Conservation (phyloP, 495 filamentous ascomycete species). For the Aspergillus coremiiformis region DNA sequence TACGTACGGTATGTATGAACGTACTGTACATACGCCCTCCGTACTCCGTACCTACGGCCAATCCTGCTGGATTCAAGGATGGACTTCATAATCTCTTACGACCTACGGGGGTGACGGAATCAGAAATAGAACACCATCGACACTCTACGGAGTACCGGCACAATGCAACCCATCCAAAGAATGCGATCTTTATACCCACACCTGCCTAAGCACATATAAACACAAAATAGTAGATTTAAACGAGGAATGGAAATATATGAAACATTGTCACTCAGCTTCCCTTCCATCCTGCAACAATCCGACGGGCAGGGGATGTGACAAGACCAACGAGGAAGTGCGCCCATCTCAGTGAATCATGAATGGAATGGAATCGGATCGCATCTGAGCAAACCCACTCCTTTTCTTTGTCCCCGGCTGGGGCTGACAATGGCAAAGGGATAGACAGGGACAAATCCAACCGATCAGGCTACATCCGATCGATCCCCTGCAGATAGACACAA, state of each 20-base stretch:
- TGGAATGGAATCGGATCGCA: neutral
- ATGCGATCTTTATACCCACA: slow-evolving; percentile 2
- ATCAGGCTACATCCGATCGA: slow-evolving; percentile 10
- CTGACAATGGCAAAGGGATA: slow-evolving; percentile 2
- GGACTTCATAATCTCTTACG: too few relatives aligned
- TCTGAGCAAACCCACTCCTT: slow-evolving; percentile 1
- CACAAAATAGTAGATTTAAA: slow-evolving; percentile 6
- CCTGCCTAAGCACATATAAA: slow-evolving; percentile 3
- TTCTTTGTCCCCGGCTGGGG: neutral
- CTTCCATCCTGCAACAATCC: neutral
- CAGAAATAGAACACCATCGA: too few relatives aligned
- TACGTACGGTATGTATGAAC: too few relatives aligned
- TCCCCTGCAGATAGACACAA: slow-evolving; percentile 4
- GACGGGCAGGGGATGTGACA: neutral
- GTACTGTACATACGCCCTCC: too few relatives aligned
- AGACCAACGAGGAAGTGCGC: neutral
- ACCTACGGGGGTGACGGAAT: too few relatives aligned
- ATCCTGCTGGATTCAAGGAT: too few relatives aligned
- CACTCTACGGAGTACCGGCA: too few relatives aligned
- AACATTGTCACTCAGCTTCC: slow-evolving; percentile 1
- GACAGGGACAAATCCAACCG: slow-evolving; percentile 5
- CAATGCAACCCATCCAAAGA: neutral
- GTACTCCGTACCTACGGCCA: too few relatives aligned
- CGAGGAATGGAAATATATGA: slow-evolving; percentile 6
- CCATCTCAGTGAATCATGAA: neutral